phyloP scores from a whole-genome alignment of 257 asterid species.

The Mentha longifolia region DNA sequence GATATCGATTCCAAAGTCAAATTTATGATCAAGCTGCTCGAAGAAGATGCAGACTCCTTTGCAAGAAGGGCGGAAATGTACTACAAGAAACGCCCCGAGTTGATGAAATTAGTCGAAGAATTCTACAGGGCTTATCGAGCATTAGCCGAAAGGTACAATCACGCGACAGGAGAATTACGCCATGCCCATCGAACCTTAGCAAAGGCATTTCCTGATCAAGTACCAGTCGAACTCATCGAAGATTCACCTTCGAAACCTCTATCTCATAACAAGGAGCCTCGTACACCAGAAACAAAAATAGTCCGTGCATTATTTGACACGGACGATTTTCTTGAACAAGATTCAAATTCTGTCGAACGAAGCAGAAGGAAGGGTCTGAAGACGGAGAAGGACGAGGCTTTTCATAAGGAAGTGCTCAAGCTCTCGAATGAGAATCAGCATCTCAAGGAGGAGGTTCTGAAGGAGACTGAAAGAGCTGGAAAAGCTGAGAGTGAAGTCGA shows the following conservation, averaged over 20 bases:
- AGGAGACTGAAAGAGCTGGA: slow-evolving; percentile 60
- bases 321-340: slow-evolving; percentile 40
- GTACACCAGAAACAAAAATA: slow-evolving; percentile 49
- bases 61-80: slow-evolving; percentile 97
- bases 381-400: slow-evolving; percentile 39
- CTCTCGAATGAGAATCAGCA: slow-evolving; percentile 52
- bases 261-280: slow-evolving; percentile 47
- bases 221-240: slow-evolving; percentile 61
- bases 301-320: slow-evolving; percentile 45
- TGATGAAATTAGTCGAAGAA: slow-evolving; percentile 91
- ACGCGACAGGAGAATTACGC: slow-evolving; percentile 82
- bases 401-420: slow-evolving; percentile 41
- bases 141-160: slow-evolving; percentile 86
- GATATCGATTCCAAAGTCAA: slow-evolving; percentile 91
- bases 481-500: slow-evolving; percentile 68
- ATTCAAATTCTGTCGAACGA: slow-evolving; percentile 39
- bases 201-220: slow-evolving; percentile 84
- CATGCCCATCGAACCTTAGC: slow-evolving; percentile 89
- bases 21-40: slow-evolving; percentile 90
- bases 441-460: slow-evolving; percentile 56
- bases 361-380: slow-evolving; percentile 28
- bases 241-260: slow-evolving; percentile 66
- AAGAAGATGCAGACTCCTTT: slow-evolving; percentile 97
- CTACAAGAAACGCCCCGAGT: slow-evolving; percentile 90
- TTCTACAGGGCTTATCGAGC: slow-evolving; percentile 94